Evolutionary conservation across 495 filamentous ascomycete species (phyloP), one percentile per base, ranked within the genome.

Genomic region (Astrothelium macrocarpum): DNA sequence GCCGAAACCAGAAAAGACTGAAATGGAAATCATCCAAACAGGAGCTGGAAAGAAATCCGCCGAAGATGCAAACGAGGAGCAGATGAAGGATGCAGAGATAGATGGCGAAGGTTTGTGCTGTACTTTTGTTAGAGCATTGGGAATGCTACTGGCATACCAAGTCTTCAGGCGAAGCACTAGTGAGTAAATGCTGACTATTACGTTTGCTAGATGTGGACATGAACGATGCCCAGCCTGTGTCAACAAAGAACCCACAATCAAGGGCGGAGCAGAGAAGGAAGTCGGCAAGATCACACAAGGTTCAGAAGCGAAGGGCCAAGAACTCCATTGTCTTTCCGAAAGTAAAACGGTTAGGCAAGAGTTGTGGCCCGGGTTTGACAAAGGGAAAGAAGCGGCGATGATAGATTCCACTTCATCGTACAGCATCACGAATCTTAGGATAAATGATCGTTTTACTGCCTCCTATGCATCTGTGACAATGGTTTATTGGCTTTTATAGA

Each of bases 1-100:
- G 71, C 85, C 89, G 28, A 87, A 84, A 67, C 77, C 71, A 18
- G 63, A 64, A 26, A 70, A 60, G 53, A 65, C 65, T 29, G 65
- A 70, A 2, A 77, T 77, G 74, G 75, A 77, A n/a, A 58, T 74
- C 14, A 75, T 72, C 42, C 39, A 65, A 29, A 16, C 25, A 20
- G 16, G 9, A 9, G 7, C 49, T 3, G 49, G 29, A 56, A 25
- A 56, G 49, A 29, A 29, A 29, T 20, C 49, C 23, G n/a, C 49
- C 2, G 25, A 9, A 56, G 49, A 2, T n/a, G 25, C 9, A 20
- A 16, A 56, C 11, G 49, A 56, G 49, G 49, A 26, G 16, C 25
- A 26, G 7, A 56, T 56, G 49, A 20, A 56, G 25, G 49, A 56
- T 29, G 49, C 49, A 56, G 49, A 56, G 20, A 25, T 16, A 9